A percentile compares a stretch with the other conserved stretches of the same genome.
Conservation (phyloP, 306 rosid species). For the Fragaria vesca region DNA sequence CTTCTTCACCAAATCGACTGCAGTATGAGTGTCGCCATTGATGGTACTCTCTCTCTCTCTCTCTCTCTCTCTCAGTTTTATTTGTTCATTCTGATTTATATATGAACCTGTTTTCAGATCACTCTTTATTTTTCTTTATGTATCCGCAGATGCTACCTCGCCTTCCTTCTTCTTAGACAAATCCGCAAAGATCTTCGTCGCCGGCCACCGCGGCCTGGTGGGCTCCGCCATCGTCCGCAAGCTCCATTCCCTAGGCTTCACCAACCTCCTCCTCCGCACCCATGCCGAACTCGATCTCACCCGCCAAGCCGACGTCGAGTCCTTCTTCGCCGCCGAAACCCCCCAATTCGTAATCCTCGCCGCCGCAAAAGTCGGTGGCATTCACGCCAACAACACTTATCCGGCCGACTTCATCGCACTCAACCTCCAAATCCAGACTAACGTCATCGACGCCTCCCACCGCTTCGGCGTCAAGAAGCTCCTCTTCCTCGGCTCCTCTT, state of each 20-base stretch:
- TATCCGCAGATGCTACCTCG: constrained; percentile 33
- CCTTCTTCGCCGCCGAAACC: constrained; percentile 71
- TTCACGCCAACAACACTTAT: constrained; percentile 91
- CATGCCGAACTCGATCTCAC: constrained; percentile 86
- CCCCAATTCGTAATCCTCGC: constrained; percentile 79
- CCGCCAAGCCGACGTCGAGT: constrained; percentile 77
- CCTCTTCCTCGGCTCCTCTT: constrained; percentile 84
- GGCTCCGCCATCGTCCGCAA: constrained; percentile 89
- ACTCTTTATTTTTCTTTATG: too few relatives aligned
- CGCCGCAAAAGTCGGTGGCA: constrained; percentile 99
- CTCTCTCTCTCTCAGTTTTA: not conserved
- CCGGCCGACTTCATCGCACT: constrained; percentile 86
- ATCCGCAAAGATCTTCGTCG: constrained; percentile 85
- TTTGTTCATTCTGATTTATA: not conserved
- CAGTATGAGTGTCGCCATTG: constrained; percentile 56
- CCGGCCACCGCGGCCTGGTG: constrained; percentile 94
- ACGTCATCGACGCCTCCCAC: constrained; percentile 73
- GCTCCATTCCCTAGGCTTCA: constrained; percentile 67
- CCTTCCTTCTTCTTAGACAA: constrained; percentile 51
- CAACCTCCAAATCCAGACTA: constrained; percentile 93
- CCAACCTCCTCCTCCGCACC: constrained; percentile 59
- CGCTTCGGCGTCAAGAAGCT: constrained; percentile 71
- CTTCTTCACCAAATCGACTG: not conserved
- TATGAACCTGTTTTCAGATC: constrained; percentile 13
- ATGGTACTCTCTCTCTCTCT: constrained; percentile 35